Conservation (phyloP, 73 alveolate species). For the Paramecium octaurelia region DNA sequence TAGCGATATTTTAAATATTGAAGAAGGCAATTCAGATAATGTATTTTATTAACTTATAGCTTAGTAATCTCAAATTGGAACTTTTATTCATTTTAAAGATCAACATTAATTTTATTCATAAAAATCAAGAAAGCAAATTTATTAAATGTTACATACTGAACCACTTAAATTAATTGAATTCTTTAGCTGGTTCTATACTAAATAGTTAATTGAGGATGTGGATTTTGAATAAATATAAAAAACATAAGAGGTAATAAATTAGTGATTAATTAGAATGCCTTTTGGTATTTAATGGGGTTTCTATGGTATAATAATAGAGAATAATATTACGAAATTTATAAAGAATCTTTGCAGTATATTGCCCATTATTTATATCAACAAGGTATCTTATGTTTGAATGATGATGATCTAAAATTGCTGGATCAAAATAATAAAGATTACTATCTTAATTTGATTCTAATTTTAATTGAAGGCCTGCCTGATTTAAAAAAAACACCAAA, state of each 20-base stretch:
- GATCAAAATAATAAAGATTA: neutral
- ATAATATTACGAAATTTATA: neutral
- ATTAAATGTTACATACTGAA: neutral
- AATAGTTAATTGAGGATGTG: constrained; percentile 1
- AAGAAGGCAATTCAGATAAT: neutral
- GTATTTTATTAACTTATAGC: neutral
- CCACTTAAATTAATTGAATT: neutral
- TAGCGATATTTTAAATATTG: neutral
- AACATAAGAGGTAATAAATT: neutral
- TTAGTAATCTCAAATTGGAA: neutral
- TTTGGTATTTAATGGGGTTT: constrained; percentile 5
- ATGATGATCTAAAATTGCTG: neutral
- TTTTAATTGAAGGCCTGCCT: neutral
- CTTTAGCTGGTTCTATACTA: neutral
- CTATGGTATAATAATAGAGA: constrained; percentile 10
- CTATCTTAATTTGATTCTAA: neutral
- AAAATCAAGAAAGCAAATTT: constrained; percentile 15
- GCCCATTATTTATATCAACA: neutral
- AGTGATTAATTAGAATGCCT: neutral
- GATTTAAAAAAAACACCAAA: constrained; percentile 3
- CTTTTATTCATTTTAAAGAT: constrained; percentile 43
- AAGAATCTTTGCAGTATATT: neutral
- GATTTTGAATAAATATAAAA: constrained; percentile 8
- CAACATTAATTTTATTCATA: neutral
- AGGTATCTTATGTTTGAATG: neutral